Conservation (phyloP, 208 protist species). For the Strigomonas galati region DNA sequence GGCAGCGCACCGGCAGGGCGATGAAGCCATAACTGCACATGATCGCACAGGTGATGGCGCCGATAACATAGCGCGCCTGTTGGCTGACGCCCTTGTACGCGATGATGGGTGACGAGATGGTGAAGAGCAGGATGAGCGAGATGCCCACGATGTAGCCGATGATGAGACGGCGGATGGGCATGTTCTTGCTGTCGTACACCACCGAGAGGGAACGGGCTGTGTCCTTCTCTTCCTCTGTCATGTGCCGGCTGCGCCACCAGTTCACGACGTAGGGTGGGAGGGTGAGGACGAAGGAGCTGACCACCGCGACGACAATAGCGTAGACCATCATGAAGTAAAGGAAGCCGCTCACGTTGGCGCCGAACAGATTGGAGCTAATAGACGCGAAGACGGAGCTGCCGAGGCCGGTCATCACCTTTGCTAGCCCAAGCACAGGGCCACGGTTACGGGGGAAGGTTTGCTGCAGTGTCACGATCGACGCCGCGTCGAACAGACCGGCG, state of each 20-base stretch:
- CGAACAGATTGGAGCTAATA: constrained; percentile 53
- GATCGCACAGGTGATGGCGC: constrained; percentile 41
- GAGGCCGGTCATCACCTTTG: constrained; percentile 70
- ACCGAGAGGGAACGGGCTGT: constrained; percentile 29
- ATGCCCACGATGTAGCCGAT: constrained; percentile 49
- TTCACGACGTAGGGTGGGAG: constrained; percentile 70
- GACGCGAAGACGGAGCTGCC: constrained; percentile 64
- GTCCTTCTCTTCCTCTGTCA: constrained; percentile 35
- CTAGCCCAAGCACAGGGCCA: constrained; percentile 47
- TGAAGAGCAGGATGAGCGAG: constrained; percentile 50
- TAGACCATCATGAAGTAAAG: constrained; percentile 71
- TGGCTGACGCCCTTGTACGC: constrained; percentile 40
- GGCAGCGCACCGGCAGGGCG: constrained; percentile 41
- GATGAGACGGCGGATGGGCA: constrained; percentile 45
- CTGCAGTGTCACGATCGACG: constrained; percentile 50
- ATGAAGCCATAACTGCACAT: constrained; percentile 40
- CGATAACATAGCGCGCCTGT: constrained; percentile 23
- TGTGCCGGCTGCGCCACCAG: constrained; percentile 48
- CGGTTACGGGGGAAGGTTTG: constrained; percentile 66
- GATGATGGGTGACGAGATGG: constrained; percentile 47
- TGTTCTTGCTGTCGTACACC: constrained; percentile 47
- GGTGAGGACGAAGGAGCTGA: constrained; percentile 26
- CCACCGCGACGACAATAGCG: constrained; percentile 25
- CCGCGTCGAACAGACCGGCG: constrained; percentile 50
- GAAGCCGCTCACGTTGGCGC: constrained; percentile 45